Evolutionary conservation across 2,329 filamentous ascomycete species (phyloP), one percentile per base, ranked within the genome.

Genomic region (Phialophora chinensis): DNA sequence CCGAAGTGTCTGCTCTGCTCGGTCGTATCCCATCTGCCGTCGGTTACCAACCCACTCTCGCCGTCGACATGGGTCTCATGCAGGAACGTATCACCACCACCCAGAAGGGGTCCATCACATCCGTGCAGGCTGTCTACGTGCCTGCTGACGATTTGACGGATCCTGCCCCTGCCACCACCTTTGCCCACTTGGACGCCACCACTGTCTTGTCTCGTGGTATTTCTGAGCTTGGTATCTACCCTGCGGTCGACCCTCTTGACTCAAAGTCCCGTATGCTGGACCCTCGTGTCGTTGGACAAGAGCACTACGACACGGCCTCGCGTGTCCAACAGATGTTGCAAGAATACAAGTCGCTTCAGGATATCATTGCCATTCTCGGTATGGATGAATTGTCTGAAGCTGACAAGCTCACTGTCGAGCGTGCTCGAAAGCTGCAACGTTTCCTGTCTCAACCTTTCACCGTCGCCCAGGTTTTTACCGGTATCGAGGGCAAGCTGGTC

Each of bases 111-210:
- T 98, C 95, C 81, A 99, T 99, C 85, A 99, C 95, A 76, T 99
- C 95, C 76, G 95, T 99, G 83, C 95, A 99, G 90, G 95, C 95
- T 84, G 95, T 99, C 84, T 99, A 99, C 87, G 95, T 99, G 84
- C 95, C 95, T 82, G 95, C 95, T 91, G 95, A 99, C 84, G 95
- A 99, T 91, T 90, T 99, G 92, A 99, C 95, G 87, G 95, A 99
- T 86, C 95, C 95, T 85, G 95, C 95, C 75, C 95, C 95, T 77
- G 95, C 95, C 82, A 98, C 95, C 83, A 99, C 95, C 83, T 99
- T 99, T 85, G 95, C 95, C 82, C 95, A 99, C 85, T 91, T 99
- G 90, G 95, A 99, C 87, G 95, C 95, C 88, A 99, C 95, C 84
- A 99, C 95, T 90, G 95, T 98, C 82, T 88, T 99, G 88, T 99